Conservation (phyloP, 306 rosid species). For the Luffa acutangula region DNA sequence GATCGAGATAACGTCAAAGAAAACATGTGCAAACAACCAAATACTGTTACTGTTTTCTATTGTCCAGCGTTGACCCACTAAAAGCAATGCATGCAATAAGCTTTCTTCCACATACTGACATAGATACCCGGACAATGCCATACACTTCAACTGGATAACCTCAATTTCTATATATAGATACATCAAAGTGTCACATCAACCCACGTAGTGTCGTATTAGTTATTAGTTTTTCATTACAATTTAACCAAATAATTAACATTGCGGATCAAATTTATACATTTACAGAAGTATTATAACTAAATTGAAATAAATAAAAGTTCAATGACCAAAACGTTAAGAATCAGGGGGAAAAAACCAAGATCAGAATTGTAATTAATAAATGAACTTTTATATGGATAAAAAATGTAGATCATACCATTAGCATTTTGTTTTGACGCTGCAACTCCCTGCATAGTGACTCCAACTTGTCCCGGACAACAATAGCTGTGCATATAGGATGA, state of each 20-base stretch:
- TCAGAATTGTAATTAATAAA: neutral
- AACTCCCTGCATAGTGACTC: slow-evolving; percentile 95
- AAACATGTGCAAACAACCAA: neutral
- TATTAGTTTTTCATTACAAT: neutral
- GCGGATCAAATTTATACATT: neutral
- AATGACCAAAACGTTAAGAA: neutral
- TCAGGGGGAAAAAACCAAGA: neutral
- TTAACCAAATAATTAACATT: neutral
- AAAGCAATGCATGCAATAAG: neutral
- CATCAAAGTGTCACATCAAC: neutral
- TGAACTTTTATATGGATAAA: slow-evolving; percentile 6
- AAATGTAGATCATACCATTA: slow-evolving; percentile 52
- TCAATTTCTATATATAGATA: neutral
- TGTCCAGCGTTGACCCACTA: neutral
- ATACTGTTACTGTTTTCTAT: neutral
- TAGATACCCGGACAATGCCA: neutral
- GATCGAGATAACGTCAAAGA: neutral
- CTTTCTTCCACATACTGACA: neutral
- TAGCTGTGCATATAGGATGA: slow-evolving; percentile 37
- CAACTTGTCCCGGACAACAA: slow-evolving; percentile 80
- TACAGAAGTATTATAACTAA: neutral
- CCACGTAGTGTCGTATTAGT: neutral
- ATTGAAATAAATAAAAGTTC: neutral
- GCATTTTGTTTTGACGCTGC: slow-evolving; percentile 87
- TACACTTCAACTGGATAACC: neutral